Percentiles rank a stretch among this genome's conserved stretches.
phyloP scores from a whole-genome alignment of 768 basidiomycete genomes.

The Termitomyces titanicus region DNA sequence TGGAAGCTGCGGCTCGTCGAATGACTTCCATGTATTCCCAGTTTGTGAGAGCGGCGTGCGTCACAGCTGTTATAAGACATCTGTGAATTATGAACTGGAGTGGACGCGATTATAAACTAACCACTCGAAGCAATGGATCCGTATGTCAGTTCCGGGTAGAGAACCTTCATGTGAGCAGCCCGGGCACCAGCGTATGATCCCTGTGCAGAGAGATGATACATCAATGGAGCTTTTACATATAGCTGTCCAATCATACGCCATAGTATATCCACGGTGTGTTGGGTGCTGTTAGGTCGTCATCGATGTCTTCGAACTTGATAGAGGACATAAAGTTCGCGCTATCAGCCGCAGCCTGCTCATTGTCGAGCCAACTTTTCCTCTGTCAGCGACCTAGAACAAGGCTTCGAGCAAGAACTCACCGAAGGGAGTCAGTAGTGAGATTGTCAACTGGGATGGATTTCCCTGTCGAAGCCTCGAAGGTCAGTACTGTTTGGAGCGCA shows the following conservation, averaged over 20 bases:
- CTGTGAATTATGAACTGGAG: not conserved
- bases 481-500: slow-evolving; percentile 9
- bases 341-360: slow-evolving; percentile 86
- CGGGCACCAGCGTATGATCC: slow-evolving; percentile 93
- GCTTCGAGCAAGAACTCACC: slow-evolving; percentile 36
- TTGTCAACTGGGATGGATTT: slow-evolving; percentile 71
- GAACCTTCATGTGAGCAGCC: slow-evolving; percentile 84
- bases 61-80: slow-evolving; percentile 55
- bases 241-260: slow-evolving; percentile 51
- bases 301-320: slow-evolving; percentile 69
- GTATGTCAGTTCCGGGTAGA: slow-evolving; percentile 86
- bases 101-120: slow-evolving; percentile 24
- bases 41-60: slow-evolving; percentile 75
- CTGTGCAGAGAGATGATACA: slow-evolving; percentile 27
- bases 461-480: slow-evolving; percentile 41
- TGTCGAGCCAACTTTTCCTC: slow-evolving; percentile 74
- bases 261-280: slow-evolving; percentile 89
- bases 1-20: slow-evolving; percentile 59
- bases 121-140: slow-evolving; percentile 90
- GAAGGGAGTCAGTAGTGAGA: slow-evolving; percentile 78
- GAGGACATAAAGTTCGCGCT: slow-evolving; percentile 88
- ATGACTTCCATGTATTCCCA: slow-evolving; percentile 91
- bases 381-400: not conserved
- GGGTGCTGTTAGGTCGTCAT: slow-evolving; percentile 68
- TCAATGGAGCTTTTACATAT: not conserved